A percentile compares a stretch with the other conserved stretches of the same genome.
Conservation (phyloP, 2,329 filamentous ascomycete species). For the Beauveria asiatica region DNA sequence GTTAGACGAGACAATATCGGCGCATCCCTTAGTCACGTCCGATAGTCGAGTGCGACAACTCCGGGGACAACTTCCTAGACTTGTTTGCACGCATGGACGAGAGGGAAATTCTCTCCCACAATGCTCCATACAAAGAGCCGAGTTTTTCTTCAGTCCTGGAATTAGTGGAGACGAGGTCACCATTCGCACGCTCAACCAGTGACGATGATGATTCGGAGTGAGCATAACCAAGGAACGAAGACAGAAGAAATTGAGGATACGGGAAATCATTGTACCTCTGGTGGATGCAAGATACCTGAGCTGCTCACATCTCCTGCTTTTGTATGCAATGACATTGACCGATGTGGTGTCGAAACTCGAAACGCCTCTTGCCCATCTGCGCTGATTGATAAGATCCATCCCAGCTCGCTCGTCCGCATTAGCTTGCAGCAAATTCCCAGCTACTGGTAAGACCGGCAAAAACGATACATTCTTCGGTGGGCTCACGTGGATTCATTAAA, state of each 20-base stretch:
- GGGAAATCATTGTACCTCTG: too few relatives aligned
- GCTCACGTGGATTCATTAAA: background rate
- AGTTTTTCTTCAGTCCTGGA: background rate
- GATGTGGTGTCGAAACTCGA: too few relatives aligned
- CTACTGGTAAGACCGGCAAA: background rate
- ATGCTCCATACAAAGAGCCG: background rate
- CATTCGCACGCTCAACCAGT: too few relatives aligned
- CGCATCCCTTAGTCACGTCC: background rate
- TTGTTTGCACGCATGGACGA: background rate
- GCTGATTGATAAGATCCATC: conserved; percentile 10
- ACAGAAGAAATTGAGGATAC: too few relatives aligned
- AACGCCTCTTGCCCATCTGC: too few relatives aligned
- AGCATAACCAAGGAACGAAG: too few relatives aligned
- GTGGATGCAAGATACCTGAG: too few relatives aligned
- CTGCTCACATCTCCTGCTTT: too few relatives aligned
- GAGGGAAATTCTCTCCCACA: background rate
- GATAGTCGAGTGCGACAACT: background rate
- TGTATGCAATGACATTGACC: too few relatives aligned
- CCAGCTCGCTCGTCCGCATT: background rate
- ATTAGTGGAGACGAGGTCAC: too few relatives aligned
- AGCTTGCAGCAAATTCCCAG: background rate
- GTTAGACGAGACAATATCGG: background rate
- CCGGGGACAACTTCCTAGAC: background rate
- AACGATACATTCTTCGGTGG: background rate
- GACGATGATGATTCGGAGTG: too few relatives aligned